Evolutionary conservation across 495 filamentous ascomycete genomes (phyloP).

Genomic region (Trichoderma gamsii): DNA sequence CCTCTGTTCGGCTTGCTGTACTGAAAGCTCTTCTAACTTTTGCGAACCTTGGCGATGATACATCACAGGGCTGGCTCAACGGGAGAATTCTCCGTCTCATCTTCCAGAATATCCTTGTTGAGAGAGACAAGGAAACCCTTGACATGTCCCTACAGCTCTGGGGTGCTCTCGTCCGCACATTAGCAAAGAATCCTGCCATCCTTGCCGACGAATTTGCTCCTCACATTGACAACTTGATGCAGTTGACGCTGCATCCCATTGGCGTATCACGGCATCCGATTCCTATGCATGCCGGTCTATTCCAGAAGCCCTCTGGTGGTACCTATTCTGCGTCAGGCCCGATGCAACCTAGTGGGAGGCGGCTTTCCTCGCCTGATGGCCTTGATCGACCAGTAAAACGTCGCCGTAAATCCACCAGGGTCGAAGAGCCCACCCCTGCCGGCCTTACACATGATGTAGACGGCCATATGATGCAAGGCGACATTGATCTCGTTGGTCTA

Average conservation of each 20-base stretch:
- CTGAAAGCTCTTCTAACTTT: constrained; percentile 90
- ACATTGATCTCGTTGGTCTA: constrained; percentile 85
- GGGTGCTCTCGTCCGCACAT: constrained; percentile 64
- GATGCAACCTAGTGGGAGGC: constrained; percentile 12
- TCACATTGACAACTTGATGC: constrained; percentile 69
- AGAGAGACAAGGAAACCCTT: constrained; percentile 71
- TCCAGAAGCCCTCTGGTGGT: constrained; percentile 90
- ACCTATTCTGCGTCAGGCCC: constrained; percentile 50
- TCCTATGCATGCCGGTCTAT: constrained; percentile 79
- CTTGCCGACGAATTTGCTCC: constrained; percentile 61
- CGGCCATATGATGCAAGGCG: constrained; percentile 94
- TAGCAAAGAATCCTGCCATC: constrained; percentile 50
- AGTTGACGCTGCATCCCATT: constrained; percentile 79
- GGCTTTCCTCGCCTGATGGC: constrained; percentile 53
- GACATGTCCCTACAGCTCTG: constrained; percentile 81
- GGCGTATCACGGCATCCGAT: constrained; percentile 84
- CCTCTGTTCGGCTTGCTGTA: constrained; percentile 86
- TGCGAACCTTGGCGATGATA: constrained; percentile 72
- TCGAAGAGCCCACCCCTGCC: constrained; percentile 56
- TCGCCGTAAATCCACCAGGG: constrained; percentile 75
- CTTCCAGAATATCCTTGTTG: constrained; percentile 92
- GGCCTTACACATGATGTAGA: constrained; percentile 84
- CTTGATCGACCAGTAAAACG: constrained; percentile 53
- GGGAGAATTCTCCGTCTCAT: constrained; percentile 81
- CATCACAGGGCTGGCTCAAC: constrained; percentile 85